Percentiles rank a stretch among this genome's conserved stretches.
phyloP scores from a whole-genome alignment of 768 basidiomycete genomes.

The Naganishia randhawae region DNA sequence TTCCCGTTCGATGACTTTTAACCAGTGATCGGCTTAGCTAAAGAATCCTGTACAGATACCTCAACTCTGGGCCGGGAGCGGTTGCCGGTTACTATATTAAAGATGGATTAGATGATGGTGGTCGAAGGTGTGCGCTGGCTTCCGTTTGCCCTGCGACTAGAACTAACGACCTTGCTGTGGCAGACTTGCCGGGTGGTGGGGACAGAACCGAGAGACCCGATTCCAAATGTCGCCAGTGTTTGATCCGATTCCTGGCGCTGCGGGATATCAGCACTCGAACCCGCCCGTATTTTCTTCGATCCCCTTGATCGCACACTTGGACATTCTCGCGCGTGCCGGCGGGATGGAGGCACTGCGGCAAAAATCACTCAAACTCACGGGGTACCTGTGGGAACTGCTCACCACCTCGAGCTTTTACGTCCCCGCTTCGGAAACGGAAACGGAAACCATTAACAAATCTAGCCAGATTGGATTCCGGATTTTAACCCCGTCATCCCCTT shows the following conservation, averaged over 20 bases:
- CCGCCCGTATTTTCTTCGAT: conserved; percentile 76
- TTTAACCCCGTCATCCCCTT: conserved; percentile 71
- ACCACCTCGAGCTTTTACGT: conserved; percentile 61
- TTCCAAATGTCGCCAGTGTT: conserved; percentile 86
- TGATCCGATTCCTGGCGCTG: conserved; percentile 79
- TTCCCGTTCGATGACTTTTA: neutral
- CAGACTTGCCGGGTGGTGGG: conserved; percentile 97
- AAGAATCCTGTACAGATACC: conserved; percentile 57
- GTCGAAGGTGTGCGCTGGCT: conserved; percentile 38
- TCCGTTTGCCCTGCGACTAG: conserved; percentile 24
- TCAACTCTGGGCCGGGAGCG: conserved; percentile 94
- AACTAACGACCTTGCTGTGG: neutral
- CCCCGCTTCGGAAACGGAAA: neutral
- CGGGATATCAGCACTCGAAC: conserved; percentile 95
- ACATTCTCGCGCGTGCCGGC: conserved; percentile 72
- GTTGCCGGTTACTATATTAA: conserved; percentile 75
- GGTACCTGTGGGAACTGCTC: conserved; percentile 65
- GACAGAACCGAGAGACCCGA: conserved; percentile 77
- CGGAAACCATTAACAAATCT: conserved; percentile 13
- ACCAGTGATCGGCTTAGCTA: neutral
- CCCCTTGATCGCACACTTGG: conserved; percentile 75
- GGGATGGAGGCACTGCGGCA: conserved; percentile 67
- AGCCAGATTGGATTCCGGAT: conserved; percentile 71
- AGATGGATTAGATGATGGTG: conserved; percentile 41
- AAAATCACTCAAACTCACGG: conserved; percentile 69